These are phyloP conservation scores for Vigna radiata DNA, from an alignment of 306 rosid species.

Conservation along the genomic window DNA sequence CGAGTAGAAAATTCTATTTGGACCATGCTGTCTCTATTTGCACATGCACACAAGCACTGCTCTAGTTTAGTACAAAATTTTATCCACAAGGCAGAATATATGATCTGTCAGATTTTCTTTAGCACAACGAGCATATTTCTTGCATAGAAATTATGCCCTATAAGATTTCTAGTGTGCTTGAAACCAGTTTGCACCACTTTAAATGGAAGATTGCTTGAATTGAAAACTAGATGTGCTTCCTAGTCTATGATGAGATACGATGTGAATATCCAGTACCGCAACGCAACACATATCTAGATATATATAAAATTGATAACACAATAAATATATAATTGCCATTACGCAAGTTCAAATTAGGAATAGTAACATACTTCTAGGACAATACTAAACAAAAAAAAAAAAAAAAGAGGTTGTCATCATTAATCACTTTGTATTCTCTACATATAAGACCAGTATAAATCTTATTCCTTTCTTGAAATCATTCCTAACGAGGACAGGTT, in stretches of 20 bases:
- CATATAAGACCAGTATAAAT: background rate
- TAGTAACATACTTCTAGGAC: background rate
- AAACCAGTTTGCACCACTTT: background rate
- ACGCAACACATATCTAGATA: no score
- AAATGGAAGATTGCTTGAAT: background rate
- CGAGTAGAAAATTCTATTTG: background rate
- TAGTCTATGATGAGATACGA: no score
- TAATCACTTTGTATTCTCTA: background rate
- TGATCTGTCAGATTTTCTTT: slow-evolving; percentile 21
- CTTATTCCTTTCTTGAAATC: no score
- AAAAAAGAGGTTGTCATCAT: background rate
- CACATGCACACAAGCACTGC: no score
- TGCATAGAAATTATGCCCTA: background rate
- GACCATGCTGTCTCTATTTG: background rate
- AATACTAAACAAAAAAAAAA: background rate
- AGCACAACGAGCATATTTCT: slow-evolving; percentile 21
- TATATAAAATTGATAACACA: no score
- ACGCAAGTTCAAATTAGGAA: background rate
- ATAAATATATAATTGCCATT: no score
- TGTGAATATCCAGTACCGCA: no score
- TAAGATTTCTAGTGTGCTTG: background rate
- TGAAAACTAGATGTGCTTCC: background rate
- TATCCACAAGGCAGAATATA: slow-evolving; percentile 12
- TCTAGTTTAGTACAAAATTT: slow-evolving; percentile 9
- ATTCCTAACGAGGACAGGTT: no score